Evolutionary conservation across 306 rosid genomes (phyloP), one percentile per base, ranked within the genome.

Genomic region (Prunus davidiana): DNA sequence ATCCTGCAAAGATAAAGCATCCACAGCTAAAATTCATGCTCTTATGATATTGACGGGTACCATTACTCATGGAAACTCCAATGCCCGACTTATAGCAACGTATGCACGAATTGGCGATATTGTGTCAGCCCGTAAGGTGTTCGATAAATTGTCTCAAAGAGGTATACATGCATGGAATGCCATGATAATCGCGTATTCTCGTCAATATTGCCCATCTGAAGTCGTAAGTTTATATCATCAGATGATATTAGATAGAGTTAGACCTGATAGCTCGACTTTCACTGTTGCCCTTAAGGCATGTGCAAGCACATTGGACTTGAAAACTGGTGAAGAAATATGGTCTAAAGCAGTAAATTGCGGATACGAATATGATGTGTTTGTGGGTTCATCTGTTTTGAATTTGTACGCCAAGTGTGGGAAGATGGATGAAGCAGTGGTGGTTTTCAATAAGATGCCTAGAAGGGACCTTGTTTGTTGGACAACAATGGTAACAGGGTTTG

Each of bases 401-500:
- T 64, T 87, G 80, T 82, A 55, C 25, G 78, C 80, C 0, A 87
- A 87, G 38, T 78, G 85, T 70, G 84, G 85, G 56, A 82, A 78
- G 67, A 78, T 85, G 78, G 84, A 72, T 51, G 82, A 72, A 45
- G 82, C 89, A 0, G 71, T 63, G 65, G 63, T 8, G 3, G 61
- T 80, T 32, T 87, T 85, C 11, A 62, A 80, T 50, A 80, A 20
- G 65, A 63, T 87, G 85, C 80, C 61, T 2, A 80, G 70, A 32
- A 87, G 73, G 77, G 91, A 87, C 81, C 45, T 85, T 32, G 84
- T 87, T 64, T 87, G 88, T 70, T 82, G 89, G 82, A 87, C 85
- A 16, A 75, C 86, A 8, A 80, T 87, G 82, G 34, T 85, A 25
- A 77, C 81, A 1, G 89, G 91, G 69, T 78, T 75, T 76, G 78